These are phyloP conservation scores for Mycena sanguinolenta DNA, from an alignment of 768 basidiomycete genomes.

Conservation along the genomic window DNA sequence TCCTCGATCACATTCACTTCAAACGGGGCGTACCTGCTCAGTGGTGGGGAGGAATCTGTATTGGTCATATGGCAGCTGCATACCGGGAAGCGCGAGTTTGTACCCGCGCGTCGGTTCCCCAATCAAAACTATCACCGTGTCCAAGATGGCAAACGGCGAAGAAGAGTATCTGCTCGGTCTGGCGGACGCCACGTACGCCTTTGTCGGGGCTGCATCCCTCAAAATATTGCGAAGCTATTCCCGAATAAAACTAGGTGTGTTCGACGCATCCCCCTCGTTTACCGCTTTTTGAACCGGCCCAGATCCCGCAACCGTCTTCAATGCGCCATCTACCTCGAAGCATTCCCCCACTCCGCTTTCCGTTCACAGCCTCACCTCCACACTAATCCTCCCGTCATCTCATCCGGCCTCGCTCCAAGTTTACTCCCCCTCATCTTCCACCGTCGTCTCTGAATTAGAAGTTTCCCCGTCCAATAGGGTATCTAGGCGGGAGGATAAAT, in stretches of 20 bases:
- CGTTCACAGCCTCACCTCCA: conserved; percentile 78
- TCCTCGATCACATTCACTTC: conserved; percentile 87
- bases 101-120: conserved; percentile 93
- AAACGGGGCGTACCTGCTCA: conserved; percentile 93
- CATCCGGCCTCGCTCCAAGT: conserved; percentile 96
- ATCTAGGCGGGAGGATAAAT: conserved; percentile 83
- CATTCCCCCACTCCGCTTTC: conserved; percentile 73
- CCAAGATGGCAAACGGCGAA: conserved; percentile 63
- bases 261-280: conserved; percentile 1
- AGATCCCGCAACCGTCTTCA: conserved; percentile 49
- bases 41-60: conserved; percentile 95
- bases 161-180: conserved; percentile 92
- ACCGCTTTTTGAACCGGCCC: conserved; percentile 6
- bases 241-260: conserved; percentile 82
- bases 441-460: conserved; percentile 88
- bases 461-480: conserved; percentile 94
- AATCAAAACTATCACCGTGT: conserved; percentile 77
- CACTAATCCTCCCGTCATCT: conserved; percentile 90
- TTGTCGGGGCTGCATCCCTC: conserved; percentile 79
- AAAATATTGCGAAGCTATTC: conserved; percentile 81
- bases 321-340: conserved; percentile 55
- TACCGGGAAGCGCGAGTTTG: conserved; percentile 89
- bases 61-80: conserved; percentile 98
- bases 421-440: conserved; percentile 80
- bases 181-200: conserved; percentile 83